Base-by-base conservation (phyloP, 768 basidiomycete species). In the Royoungia palumana region DNA sequence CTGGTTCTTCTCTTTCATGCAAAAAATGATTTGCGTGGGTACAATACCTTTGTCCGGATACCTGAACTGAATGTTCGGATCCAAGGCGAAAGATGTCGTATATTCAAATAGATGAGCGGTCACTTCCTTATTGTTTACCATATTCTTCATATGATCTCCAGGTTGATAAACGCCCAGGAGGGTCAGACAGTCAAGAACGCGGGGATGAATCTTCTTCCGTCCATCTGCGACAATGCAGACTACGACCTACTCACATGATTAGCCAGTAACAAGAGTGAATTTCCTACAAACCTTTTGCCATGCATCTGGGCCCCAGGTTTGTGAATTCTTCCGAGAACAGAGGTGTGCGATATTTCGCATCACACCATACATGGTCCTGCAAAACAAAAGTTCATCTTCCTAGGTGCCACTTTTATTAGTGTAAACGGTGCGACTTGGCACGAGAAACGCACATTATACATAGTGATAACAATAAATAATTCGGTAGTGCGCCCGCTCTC, bases 291-390 rank as follows among this genome's bases (percentile, higher is more conserved):
- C 87, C 80, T 96, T 97, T 68, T 97, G 92, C 95, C 95, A 98
- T 5, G 92, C 87, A 38, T 95, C 93, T 4, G 83, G 81, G 3
- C 95, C 95, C 95, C 95, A 98, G 5, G 92, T 96, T 59, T 91
- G 89, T 10, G 89, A 92, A 51, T 87, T 87, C 62, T 89, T 90
- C 25, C 95, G 81, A 19, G 88, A 81, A 61, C 89, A 90, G 17
- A 89, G 72, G 67, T 88, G 86, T 6, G 84, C 75, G 39, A 89
- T 88, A 61, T 89, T 90, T 38, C 79, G 79, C 90, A 96, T 96
- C 12, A 98, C 92, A 22, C 95, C 95, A 64, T 94, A 88, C 69
- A 98, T 74, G 8, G 95, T 97, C 49, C 95, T 74, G 66, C 89
- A 90, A 68, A 98, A 94, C 10, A 96, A 72, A 9, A 92, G 73